Evolutionary conservation across 805 yeast species (phyloP).

Genomic region (Cyberlindnera euphorbiiphila): DNA sequence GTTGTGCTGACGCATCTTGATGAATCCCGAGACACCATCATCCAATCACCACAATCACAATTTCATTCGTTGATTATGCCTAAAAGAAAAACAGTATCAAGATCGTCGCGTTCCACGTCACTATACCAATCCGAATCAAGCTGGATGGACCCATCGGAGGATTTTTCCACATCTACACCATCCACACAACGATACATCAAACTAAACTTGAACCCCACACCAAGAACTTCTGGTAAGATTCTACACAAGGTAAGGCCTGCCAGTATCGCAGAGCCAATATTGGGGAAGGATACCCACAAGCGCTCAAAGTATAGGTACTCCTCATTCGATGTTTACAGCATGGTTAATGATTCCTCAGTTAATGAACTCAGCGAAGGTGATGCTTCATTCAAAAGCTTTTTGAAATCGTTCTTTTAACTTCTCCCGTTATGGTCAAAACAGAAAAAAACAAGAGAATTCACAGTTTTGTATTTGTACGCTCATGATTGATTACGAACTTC

Average conservation of each 20-base stretch:
- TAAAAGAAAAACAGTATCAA: constrained; percentile 6
- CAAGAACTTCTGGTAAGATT: constrained; percentile 4
- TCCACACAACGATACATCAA: constrained; percentile 23
- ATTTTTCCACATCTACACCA: constrained; percentile 21
- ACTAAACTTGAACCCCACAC: constrained; percentile 23
- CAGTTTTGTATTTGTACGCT: background rate
- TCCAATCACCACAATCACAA: constrained; percentile 6
- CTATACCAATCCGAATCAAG: constrained; percentile 40
- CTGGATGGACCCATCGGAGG: constrained; percentile 48
- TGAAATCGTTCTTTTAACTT: constrained; percentile 20
- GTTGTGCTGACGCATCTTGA: background rate
- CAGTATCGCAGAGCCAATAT: constrained; percentile 14
- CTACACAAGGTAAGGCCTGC: background rate
- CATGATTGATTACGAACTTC: no score
- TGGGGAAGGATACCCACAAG: constrained; percentile 6
- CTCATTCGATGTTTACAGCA: constrained; percentile 25
- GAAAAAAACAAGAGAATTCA: background rate
- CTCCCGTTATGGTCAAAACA: background rate
- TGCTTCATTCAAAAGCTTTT: constrained; percentile 20
- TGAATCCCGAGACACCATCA: constrained; percentile 9
- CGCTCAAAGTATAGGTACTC: constrained; percentile 17
- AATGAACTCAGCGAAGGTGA: constrained; percentile 9
- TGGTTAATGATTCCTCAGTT: constrained; percentile 16
- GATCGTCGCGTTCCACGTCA: constrained; percentile 23
- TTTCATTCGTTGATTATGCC: background rate